phyloP scores from a whole-genome alignment of 2,329 filamentous ascomycete species.

The Emmonsiellopsis sp. region DNA sequence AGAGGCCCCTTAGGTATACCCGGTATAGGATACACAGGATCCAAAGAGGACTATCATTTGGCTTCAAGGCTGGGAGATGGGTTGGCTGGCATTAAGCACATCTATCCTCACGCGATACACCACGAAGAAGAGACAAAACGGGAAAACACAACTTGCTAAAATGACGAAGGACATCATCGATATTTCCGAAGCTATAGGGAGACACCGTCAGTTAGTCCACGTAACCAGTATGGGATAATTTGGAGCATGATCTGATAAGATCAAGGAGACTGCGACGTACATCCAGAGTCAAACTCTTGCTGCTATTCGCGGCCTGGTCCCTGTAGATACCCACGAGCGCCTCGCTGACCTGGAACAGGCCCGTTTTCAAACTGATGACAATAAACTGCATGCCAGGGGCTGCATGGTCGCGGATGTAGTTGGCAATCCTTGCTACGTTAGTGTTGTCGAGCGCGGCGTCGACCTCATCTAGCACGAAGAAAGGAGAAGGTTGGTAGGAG shows the following conservation, averaged over 20 bases:
- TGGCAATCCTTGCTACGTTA: slow-evolving; percentile 91
- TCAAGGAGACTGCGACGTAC: slow-evolving; percentile 49
- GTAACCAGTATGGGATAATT: background rate
- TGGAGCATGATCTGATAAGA: background rate
- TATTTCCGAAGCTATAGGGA: slow-evolving; percentile 14
- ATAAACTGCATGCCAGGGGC: slow-evolving; percentile 98
- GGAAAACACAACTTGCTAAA: background rate
- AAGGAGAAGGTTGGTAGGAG: slow-evolving; percentile 87
- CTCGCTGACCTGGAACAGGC: slow-evolving; percentile 92
- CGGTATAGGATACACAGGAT: no score
- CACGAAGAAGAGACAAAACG: background rate
- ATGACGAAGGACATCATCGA: slow-evolving; percentile 2
- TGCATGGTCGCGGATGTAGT: slow-evolving; percentile 89
- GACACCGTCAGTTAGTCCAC: background rate
- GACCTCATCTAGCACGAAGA: slow-evolving; percentile 97
- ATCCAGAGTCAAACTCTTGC: slow-evolving; percentile 84
- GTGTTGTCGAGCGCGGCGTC: slow-evolving; percentile 97
- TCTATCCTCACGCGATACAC: background rate
- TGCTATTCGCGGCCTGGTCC: slow-evolving; percentile 89
- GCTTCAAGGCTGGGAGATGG: no score
- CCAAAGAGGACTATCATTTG: no score
- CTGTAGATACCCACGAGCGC: slow-evolving; percentile 91
- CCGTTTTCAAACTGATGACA: slow-evolving; percentile 92
- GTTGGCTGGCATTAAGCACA: background rate
- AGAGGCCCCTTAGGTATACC: no score